Conservation (phyloP, 2,329 filamentous ascomycete genomes). For the Aspergillus sergii region DNA sequence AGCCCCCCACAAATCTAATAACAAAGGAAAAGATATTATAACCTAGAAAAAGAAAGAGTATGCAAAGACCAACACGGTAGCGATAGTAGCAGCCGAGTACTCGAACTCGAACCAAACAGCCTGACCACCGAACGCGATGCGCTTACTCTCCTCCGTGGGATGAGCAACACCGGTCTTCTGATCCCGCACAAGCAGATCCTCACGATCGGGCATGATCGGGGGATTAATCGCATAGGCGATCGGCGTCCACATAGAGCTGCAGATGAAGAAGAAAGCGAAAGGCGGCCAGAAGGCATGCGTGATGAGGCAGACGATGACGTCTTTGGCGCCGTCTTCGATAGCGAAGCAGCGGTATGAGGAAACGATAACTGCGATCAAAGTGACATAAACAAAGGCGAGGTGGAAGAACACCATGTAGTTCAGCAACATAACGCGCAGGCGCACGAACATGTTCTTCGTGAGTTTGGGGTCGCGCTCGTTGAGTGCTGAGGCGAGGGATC, state of each 20-base stretch:
- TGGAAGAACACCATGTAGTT: background rate
- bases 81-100: background rate
- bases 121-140: background rate
- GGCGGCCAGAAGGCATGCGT: background rate
- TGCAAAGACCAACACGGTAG: background rate
- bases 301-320: background rate
- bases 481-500: background rate
- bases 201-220: background rate
- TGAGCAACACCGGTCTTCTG: background rate
- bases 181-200: background rate
- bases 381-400: background rate
- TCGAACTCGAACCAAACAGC: background rate
- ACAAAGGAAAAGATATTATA: too few relatives aligned
- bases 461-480: background rate
- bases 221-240: background rate
- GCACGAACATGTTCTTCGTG: background rate
- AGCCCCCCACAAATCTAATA: too few relatives aligned
- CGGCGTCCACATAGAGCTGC: background rate
- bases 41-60: background rate
- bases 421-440: background rate
- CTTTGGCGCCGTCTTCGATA: background rate
- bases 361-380: background rate
- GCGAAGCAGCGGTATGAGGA: background rate
- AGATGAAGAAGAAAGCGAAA: background rate
- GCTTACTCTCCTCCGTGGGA: background rate